A percentile compares a stretch with the other conserved stretches of the same genome.
Evolutionary conservation across 805 yeast genomes (phyloP).

Genomic region (Ogataea sp.): DNA sequence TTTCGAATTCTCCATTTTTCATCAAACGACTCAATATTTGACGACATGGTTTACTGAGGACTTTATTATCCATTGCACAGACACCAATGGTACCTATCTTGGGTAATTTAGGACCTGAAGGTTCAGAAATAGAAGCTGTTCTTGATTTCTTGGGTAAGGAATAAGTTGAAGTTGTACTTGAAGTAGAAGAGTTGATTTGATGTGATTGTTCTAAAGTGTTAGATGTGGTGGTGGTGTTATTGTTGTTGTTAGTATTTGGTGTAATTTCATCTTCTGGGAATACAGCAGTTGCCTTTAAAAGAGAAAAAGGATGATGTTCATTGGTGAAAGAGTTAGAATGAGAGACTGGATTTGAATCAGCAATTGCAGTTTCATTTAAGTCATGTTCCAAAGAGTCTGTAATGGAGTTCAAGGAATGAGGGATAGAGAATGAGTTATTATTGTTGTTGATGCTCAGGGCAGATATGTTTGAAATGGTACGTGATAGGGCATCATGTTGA

Average conservation of each 20-base stretch:
- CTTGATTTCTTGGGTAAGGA: constrained; percentile 13
- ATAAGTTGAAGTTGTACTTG: neutral
- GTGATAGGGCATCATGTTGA: constrained; percentile 20
- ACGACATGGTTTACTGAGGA: constrained; percentile 90
- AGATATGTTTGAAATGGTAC: constrained; percentile 24
- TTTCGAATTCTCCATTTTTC: constrained; percentile 92
- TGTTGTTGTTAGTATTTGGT: neutral
- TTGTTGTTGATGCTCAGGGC: constrained; percentile 19
- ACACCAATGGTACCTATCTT: constrained; percentile 92
- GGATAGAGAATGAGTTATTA: too few relatives aligned
- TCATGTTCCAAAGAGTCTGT: constrained; percentile 1
- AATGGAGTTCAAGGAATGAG: neutral
- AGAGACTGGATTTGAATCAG: too few relatives aligned
- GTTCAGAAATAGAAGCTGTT: constrained; percentile 29
- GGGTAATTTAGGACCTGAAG: constrained; percentile 44
- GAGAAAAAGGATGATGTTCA: too few relatives aligned
- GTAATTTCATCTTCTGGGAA: neutral
- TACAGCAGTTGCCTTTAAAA: neutral
- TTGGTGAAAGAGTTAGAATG: too few relatives aligned
- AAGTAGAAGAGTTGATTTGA: neutral
- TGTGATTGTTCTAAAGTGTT: neutral
- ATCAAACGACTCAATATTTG: constrained; percentile 81
- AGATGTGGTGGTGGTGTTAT: neutral
- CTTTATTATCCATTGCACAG: constrained; percentile 98
- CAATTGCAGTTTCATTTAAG: too few relatives aligned